A percentile compares a stretch with the other conserved stretches of the same genome.
Conservation (phyloP, 306 rosid species). For the Echinosophora koreensis region DNA sequence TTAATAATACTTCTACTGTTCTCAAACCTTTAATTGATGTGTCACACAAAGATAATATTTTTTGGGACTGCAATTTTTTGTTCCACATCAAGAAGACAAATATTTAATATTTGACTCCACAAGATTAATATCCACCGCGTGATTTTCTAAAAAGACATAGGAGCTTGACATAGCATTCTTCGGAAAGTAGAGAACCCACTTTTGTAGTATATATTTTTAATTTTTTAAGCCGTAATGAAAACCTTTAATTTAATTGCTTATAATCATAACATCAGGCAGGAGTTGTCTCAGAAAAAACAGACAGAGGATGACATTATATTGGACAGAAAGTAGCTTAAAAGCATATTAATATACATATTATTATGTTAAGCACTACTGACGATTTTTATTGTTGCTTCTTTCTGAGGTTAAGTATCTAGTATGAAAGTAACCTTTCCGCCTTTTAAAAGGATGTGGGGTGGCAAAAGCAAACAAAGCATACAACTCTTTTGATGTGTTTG, state of each 20-base stretch:
- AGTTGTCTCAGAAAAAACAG: conserved; percentile 36
- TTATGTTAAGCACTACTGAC: neutral
- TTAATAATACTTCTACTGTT: too few species aligned
- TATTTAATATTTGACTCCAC: too few species aligned
- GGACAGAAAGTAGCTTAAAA: neutral
- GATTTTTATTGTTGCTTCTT: neutral
- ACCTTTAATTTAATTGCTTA: neutral
- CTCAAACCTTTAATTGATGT: too few species aligned
- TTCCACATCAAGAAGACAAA: too few species aligned
- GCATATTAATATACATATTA: neutral
- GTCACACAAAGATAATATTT: too few species aligned
- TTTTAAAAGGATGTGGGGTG: neutral
- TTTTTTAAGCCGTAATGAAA: neutral
- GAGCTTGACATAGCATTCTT: too few species aligned
- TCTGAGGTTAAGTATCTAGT: neutral
- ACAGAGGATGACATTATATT: neutral
- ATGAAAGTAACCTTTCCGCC: conserved; percentile 1
- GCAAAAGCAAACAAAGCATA: neutral
- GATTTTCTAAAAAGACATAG: too few species aligned
- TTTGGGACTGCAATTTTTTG: too few species aligned
- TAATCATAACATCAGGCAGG: conserved; percentile 13
- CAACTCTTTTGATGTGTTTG: neutral
- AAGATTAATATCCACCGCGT: too few species aligned
- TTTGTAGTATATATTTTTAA: too few species aligned
- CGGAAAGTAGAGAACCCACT: too few species aligned